Percentiles rank a stretch among this genome's conserved stretches.
phyloP scores from a whole-genome alignment of 2,329 filamentous ascomycete species.

The Talaromyces sp. region DNA sequence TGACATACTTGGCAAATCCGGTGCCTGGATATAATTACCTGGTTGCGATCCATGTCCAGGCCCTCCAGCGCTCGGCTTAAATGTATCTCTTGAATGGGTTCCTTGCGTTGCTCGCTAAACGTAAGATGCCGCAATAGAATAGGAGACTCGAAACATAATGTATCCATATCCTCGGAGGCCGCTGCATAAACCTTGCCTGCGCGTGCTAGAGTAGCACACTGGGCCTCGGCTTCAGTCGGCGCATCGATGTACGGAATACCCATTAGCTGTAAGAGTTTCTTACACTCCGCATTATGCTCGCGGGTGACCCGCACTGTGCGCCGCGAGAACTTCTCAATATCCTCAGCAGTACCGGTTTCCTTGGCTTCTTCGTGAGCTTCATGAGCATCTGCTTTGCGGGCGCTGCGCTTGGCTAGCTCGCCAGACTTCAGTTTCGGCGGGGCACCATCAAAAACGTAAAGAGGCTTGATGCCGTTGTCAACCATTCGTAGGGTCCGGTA shows the following conservation, averaged over 20 bases:
- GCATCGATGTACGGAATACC: constrained; percentile 93
- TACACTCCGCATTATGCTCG: constrained; percentile 95
- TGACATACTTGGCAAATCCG: too few relatives aligned
- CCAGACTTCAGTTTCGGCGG: constrained; percentile 97
- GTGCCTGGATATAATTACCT: constrained; percentile 57
- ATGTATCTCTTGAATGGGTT: constrained; percentile 94
- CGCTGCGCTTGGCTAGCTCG: constrained; percentile 92
- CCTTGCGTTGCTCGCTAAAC: constrained; percentile 95
- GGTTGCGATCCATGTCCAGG: constrained; percentile 80
- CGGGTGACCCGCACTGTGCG: constrained; percentile 92
- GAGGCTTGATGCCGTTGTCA: constrained; percentile 97
- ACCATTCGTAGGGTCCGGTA: constrained; percentile 98
- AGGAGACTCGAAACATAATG: constrained; percentile 89
- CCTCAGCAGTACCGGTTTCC: constrained; percentile 93
- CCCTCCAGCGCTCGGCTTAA: constrained; percentile 85
- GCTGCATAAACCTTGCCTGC: constrained; percentile 96
- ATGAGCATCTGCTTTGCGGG: constrained; percentile 88
- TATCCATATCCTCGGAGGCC: constrained; percentile 98
- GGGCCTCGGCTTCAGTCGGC: constrained; percentile 94
- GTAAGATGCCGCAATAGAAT: constrained; percentile 91
- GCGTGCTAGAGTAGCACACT: constrained; percentile 85
- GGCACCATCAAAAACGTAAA: constrained; percentile 97
- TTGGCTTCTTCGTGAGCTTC: constrained; percentile 93
- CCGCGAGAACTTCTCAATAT: constrained; percentile 96
- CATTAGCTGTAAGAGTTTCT: constrained; percentile 89